Evolutionary conservation across 2,329 filamentous ascomycete species (phyloP).

Genomic region (Sporothrix variecibatus): DNA sequence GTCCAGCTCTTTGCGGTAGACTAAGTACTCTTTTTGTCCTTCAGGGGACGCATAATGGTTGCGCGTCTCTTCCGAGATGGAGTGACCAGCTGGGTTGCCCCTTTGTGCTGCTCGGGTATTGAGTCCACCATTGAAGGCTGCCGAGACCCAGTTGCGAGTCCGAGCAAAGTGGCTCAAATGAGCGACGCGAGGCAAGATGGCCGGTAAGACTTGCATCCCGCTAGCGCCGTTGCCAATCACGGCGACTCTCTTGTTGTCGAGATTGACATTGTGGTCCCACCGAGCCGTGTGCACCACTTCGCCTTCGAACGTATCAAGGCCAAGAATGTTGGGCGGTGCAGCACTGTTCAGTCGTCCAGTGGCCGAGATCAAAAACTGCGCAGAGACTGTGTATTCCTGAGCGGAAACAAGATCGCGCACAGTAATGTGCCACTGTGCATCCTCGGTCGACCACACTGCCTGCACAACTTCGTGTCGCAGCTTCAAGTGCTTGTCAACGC

Average conservation of each 20-base stretch:
- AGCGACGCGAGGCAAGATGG: conserved; percentile 18
- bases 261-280: not conserved
- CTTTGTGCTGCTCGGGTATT: not conserved
- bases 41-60: not conserved
- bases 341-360: conserved; percentile 18
- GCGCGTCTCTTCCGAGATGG: not conserved
- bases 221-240: conserved; percentile 31
- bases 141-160: conserved; percentile 26
- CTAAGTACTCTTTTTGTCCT: not conserved
- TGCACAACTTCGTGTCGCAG: conserved; percentile 14
- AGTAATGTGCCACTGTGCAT: not conserved
- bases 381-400: not conserved
- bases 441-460: not conserved
- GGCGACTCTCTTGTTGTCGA: conserved; percentile 26
- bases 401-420: not conserved
- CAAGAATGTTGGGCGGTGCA: conserved; percentile 4
- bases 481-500: conserved; percentile 12
- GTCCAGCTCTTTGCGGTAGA: conserved; percentile 14
- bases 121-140: conserved; percentile 14
- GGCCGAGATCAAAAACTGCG: conserved; percentile 7
- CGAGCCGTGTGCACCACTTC: conserved; percentile 1
- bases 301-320: not conserved
- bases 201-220: conserved; percentile 28
- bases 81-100: conserved; percentile 8
- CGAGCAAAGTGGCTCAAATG: conserved; percentile 29